Evolutionary conservation across 306 rosid genomes (phyloP), one percentile per base, ranked within the genome.

Genomic region (cucumber (Cucumis sativus)): DNA sequence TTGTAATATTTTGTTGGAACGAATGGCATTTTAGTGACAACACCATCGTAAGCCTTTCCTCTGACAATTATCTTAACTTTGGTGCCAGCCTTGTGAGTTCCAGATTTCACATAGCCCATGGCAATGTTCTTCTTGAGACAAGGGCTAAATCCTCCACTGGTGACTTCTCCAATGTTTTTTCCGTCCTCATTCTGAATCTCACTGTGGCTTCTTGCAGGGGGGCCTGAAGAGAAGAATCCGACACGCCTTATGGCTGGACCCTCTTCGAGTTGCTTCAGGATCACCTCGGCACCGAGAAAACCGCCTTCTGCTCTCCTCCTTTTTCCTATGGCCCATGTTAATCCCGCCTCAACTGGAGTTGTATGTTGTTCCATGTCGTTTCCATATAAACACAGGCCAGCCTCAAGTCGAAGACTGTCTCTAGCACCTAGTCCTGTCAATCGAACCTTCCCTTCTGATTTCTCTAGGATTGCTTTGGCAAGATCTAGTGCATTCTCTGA

Each of bases 61-160:
- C 99, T 85, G 76, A 92, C 82, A 47, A 89, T 28, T 49, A 96
- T 88, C 92, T 96, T 92, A 40, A 88, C 96, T 85, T 96, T 92
- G 88, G 97, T 92, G 64, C 98, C 97, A 13, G 92, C 85, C 78
- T 96, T 96, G 91, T 96, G 99, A 75, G 89, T 83, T 75, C 99
- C 98, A 49, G 98, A 96, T 84, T 92, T 96, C 84, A 96, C 97
- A 80, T 96, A 96, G 10, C 99, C 99, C 91, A 96, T 92, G 12
- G 98, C 96, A 43, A 96, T 91, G 78, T 96, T 96, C 95, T 91
- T 96, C 93, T 96, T 85, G 7, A 95, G 91, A 88, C 97, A 92
- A 61, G 99, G 99, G 78, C 97, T 95, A 82, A 95, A 95, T 83
- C 99, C 99, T 78, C 99, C 99, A 74, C 99, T 95, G 15, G 99